Evolutionary conservation across 495 filamentous ascomycete species (phyloP), one percentile per base, ranked within the genome.

Genomic region (Aspergillus homomorphus): DNA sequence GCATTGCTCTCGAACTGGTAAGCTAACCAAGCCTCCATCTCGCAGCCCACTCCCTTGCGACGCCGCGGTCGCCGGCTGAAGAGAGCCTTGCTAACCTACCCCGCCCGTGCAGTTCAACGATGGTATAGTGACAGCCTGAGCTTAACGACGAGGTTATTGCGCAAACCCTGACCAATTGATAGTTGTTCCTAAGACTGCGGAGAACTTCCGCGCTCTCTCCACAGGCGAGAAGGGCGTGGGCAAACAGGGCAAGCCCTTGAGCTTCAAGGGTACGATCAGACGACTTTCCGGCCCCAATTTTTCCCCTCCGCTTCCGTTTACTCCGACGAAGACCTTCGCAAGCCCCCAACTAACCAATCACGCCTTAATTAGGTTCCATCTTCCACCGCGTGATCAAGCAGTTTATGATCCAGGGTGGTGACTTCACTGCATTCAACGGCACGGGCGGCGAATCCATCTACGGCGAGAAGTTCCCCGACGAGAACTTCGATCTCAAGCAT

Each of bases 381-480:
- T 98, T 99, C 84, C 94, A 99, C 82, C 89, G 94, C 42, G 89
- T 99, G 61, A 99, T 99, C 82, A 96, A 96, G 77, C 81, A 87
- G 62, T 99, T 99, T 78, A 99, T 99, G 94, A 92, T 97, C 72
- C 94, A 99, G 75, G 94, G 95, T 64, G 94, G 94, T 72, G 94
- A 99, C 72, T 99, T 99, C 75, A 99, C 94, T 28, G 86, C 84
- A 23, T 93, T 91, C 72, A 93, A 99, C 73, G 90, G 94, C 54
- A 98, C 95, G 22, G 94, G 94, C 54, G 94, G 94, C 66, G 94
- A 98, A 78, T 93, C 89, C 23, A 98, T 99, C 72, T 99, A 99
- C 70, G 94, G 94, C 68, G 89, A 89, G 64, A 98, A 97, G 76
- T 99, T 99, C 68, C 90, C 89, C 66, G 94, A 99, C 67, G 94